These are phyloP conservation scores for Yamadazyma sp. DNA, from an alignment of 1,139 yeast genomes.

Conservation along the genomic window DNA sequence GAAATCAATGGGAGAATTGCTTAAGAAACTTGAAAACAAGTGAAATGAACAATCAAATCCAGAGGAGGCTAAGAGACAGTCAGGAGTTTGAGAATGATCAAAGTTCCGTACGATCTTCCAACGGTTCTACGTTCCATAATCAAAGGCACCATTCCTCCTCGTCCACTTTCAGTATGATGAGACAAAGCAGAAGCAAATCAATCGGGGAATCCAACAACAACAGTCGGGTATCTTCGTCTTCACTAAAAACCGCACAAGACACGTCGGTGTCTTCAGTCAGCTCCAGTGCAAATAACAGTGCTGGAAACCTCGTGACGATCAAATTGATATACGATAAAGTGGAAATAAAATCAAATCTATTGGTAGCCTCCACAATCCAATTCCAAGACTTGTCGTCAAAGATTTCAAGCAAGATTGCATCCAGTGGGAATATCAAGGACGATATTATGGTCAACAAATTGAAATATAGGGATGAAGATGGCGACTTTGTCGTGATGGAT, in stretches of 20 bases:
- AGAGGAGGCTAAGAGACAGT: constrained; percentile 40
- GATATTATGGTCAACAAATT: constrained; percentile 50
- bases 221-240: constrained; percentile 18
- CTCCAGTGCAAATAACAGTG: constrained; percentile 11
- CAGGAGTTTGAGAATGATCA: constrained; percentile 25
- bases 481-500: constrained; percentile 85
- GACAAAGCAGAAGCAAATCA: constrained; percentile 30
- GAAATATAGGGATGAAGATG: constrained; percentile 92
- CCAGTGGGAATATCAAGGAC: constrained; percentile 30
- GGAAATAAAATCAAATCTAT: constrained; percentile 29
- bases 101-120: constrained; percentile 27
- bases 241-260: constrained; percentile 19
- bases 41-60: constrained; percentile 44
- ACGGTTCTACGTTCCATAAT: constrained; percentile 31
- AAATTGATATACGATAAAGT: constrained; percentile 53
- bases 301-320: constrained; percentile 22
- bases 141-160: constrained; percentile 48
- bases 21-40: constrained; percentile 44
- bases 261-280: constrained; percentile 19
- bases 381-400: constrained; percentile 49
- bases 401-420: constrained; percentile 36
- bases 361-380: constrained; percentile 44
- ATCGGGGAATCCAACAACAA: constrained; percentile 19
- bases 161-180: constrained; percentile 49
- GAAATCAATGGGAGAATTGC: constrained; percentile 71